These are phyloP conservation scores for Saccharomyces kudriavzevii DNA, from an alignment of 805 yeast genomes.

Conservation along the genomic window DNA sequence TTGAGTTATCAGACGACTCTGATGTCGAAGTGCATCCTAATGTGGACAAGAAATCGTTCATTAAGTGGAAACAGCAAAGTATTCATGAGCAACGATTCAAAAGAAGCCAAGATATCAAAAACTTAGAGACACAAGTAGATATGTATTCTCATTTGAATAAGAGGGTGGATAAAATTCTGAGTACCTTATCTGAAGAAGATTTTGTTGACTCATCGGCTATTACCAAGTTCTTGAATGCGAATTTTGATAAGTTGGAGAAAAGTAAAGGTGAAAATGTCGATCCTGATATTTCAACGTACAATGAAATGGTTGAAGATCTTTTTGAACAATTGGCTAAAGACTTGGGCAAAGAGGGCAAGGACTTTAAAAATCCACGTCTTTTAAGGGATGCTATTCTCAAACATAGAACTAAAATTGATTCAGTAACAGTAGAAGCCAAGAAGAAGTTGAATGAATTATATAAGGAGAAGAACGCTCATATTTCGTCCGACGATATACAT, in stretches of 20 bases:
- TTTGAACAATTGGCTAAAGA: conserved; percentile 69
- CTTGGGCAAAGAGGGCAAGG: conserved; percentile 39
- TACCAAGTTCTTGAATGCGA: conserved; percentile 37
- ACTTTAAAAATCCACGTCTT: conserved; percentile 34
- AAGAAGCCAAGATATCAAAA: conserved; percentile 68
- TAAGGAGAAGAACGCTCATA: conserved; percentile 64
- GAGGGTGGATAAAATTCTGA: conserved; percentile 60
- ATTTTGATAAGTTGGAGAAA: conserved; percentile 53
- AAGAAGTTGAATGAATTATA: conserved; percentile 59
- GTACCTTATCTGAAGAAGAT: conserved; percentile 34
- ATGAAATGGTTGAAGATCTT: conserved; percentile 88
- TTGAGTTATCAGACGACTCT: conserved; percentile 92
- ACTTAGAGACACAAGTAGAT: conserved; percentile 64
- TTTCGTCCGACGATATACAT: conserved; percentile 83
- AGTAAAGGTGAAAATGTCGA: conserved; percentile 40
- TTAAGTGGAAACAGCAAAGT: conserved; percentile 94
- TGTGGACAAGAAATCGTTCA: conserved; percentile 87
- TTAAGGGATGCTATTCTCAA: conserved; percentile 34
- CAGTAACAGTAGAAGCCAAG: conserved; percentile 54
- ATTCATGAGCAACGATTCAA: conserved; percentile 88
- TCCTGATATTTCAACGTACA: conserved; percentile 54
- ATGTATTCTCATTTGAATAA: conserved; percentile 72
- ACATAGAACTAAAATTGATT: conserved; percentile 66
- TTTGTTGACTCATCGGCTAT: conserved; percentile 28
- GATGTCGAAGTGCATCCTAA: conserved; percentile 97